Evolutionary conservation across 495 filamentous ascomycete species (phyloP), one percentile per base, ranked within the genome.

Genomic region (Neurospora sp.): DNA sequence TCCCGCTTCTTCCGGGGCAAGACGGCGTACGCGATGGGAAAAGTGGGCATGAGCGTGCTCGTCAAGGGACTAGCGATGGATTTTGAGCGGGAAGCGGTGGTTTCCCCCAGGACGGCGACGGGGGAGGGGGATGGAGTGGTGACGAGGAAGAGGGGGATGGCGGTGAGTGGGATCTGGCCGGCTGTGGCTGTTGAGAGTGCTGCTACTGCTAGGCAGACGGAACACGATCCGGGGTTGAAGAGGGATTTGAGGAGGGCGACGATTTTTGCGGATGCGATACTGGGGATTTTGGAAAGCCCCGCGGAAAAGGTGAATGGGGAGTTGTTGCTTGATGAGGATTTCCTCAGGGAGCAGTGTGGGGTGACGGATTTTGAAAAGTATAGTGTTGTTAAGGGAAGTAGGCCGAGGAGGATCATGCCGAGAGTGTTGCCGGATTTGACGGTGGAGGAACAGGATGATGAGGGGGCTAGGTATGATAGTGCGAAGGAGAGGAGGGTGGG

Each of bases 1-100:
- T 90, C 87, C 68, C 85, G 93, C 20, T 96, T 96, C 79, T 94
- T 95, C 77, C 80, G 92, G 4, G 93, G 93, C 11, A 96, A 97
- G 86, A 93, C 92, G 1, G 92, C 91, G 20, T 96, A 96, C 82
- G 93, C 93, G 0, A 90, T 96, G 85, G 91, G 92, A 70, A 97
- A 97, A 78, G 88, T 94, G 18, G 92, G 84, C 18, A 97, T 97
- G 93, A 91, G 88, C 79, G 91, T 94, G 18, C 76, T 96, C 44
- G 91, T 91, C 0, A 92, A 92, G 75, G 93, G 93, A 4, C 81
- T 96, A 31, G 93, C 90, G 3, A 93, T 96, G 91, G 93, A 97
- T 77, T 93, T 92, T 78, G 83, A 89, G 72, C 78, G 93, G 70
- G 39, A 86, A 94, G 75, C 90, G 85, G 7, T 83, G 86, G 69